Evolutionary conservation across 225 moss, liverwort and hornwort species (phyloP).

Genomic region (Rhytidiadelphus loreus): DNA sequence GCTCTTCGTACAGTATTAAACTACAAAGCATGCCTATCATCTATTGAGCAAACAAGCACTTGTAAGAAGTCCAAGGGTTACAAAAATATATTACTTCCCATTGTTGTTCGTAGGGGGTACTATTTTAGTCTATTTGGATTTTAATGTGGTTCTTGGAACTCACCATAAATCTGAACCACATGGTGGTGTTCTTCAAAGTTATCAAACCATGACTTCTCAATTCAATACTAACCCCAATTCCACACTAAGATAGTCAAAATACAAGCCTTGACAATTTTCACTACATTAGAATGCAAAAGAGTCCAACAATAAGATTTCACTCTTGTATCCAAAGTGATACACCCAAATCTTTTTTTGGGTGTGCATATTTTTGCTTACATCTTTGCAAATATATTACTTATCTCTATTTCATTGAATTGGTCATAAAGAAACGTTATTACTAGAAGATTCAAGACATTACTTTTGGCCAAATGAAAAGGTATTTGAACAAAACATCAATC

Average conservation of each 20-base stretch:
- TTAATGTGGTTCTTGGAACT: not conserved
- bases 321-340: no score
- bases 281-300: not conserved
- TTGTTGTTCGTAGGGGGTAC: accelerated
- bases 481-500: not conserved
- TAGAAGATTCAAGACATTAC: not conserved
- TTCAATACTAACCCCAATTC: not conserved
- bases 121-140: not conserved
- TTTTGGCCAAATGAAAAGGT: not conserved
- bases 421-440: not conserved
- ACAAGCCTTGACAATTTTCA: no score
- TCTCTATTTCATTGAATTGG: not conserved
- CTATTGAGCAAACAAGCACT: no score
- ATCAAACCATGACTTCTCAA: not conserved
- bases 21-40: no score
- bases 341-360: not conserved
- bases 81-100: not conserved
- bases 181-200: not conserved
- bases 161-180: not conserved
- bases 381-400: not conserved
- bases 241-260: not conserved
- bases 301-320: not conserved
- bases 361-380: not conserved
- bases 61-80: not conserved
- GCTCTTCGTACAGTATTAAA: no score